Evolutionary conservation across 176 grass and related monocot genomes (phyloP).

Genomic region (Raddia distichophylla): DNA sequence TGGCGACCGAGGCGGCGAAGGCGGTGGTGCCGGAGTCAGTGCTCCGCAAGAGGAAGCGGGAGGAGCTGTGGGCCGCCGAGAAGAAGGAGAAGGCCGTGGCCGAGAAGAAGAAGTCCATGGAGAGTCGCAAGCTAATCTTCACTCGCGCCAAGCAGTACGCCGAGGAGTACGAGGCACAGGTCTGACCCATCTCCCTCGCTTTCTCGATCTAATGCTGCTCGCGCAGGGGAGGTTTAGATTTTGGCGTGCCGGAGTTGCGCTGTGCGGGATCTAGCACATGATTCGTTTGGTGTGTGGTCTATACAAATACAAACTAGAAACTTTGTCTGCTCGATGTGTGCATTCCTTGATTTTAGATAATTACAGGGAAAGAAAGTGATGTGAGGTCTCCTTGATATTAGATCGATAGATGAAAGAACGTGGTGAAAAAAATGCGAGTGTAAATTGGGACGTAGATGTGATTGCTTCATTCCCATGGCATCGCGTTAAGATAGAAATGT

Average conservation of each 20-base stretch:
- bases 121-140: constrained; percentile 68
- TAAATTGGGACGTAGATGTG: too few species aligned
- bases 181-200: constrained; percentile 7
- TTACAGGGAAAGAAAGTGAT: not conserved
- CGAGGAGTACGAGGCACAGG: constrained; percentile 75
- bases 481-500: not conserved
- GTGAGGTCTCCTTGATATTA: not conserved
- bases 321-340: not conserved
- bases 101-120: constrained; percentile 54
- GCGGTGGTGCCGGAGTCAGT: constrained; percentile 72
- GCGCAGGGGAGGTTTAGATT: not conserved
- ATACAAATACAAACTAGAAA: not conserved
- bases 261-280: not conserved
- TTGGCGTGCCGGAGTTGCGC: not conserved
- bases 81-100: constrained; percentile 62
- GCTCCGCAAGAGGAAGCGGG: constrained; percentile 74
- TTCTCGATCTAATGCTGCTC: not conserved
- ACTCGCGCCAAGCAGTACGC: constrained; percentile 67
- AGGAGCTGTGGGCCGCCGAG: constrained; percentile 60
- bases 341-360: not conserved
- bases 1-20: constrained; percentile 61
- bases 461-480: not conserved
- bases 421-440: not conserved
- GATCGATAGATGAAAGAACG: not conserved
- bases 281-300: not conserved